Evolutionary conservation across 225 moss, liverwort and hornwort species (phyloP).

Genomic region (Physcomitrium patens): DNA sequence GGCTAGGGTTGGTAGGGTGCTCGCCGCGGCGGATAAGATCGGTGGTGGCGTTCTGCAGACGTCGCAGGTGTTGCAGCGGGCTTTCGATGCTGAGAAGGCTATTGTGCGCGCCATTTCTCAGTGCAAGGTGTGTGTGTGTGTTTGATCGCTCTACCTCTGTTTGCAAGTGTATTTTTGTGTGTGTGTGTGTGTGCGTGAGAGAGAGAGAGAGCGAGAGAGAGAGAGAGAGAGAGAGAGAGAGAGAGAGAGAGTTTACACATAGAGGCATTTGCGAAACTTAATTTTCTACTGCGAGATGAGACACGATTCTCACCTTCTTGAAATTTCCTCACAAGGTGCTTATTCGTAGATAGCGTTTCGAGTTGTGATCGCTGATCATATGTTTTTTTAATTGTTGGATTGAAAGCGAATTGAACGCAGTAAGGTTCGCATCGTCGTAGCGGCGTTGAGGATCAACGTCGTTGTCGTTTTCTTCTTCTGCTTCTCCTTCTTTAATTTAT

Average conservation of each 20-base stretch:
- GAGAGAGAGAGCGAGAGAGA: not conserved
- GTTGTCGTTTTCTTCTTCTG: not conserved
- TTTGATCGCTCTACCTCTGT: not conserved
- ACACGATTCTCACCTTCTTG: not conserved
- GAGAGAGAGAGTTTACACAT: not conserved
- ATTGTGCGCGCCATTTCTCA: conserved; percentile 73
- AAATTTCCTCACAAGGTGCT: not conserved
- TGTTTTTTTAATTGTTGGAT: conserved; percentile 1
- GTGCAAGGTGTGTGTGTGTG: conserved; percentile 72
- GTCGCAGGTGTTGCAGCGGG: conserved; percentile 77
- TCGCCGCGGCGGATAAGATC: conserved; percentile 81
- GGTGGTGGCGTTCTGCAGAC: conserved; percentile 75
- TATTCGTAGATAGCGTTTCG: conserved; percentile 6
- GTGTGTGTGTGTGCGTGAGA: too few species aligned
- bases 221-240: not conserved
- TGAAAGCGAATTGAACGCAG: not conserved
- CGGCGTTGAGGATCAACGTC: not conserved
- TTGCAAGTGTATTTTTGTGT: not conserved
- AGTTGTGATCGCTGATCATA: not conserved
- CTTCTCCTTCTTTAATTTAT: too few species aligned
- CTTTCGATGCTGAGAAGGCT: conserved; percentile 76
- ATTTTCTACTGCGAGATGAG: not conserved
- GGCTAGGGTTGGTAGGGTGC: conserved; percentile 64
- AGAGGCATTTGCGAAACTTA: not conserved
- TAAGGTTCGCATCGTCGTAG: not conserved